Conservation (phyloP, 177 flowering plant species). For the Vitis hybrid region DNA sequence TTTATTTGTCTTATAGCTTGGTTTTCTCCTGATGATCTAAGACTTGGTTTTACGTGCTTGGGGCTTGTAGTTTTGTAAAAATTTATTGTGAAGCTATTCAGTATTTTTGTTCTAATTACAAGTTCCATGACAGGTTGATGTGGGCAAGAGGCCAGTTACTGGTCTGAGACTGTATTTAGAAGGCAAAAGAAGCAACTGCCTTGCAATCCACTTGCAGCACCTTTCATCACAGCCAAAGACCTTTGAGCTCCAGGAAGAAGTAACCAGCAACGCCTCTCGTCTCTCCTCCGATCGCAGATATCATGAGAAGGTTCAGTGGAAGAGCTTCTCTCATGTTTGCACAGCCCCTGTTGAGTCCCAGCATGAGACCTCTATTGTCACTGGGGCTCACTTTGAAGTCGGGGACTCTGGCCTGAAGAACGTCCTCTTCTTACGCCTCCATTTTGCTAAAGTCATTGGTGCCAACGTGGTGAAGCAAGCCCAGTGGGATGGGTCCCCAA, state of each 20-base stretch:
- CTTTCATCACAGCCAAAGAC: conserved; percentile 85
- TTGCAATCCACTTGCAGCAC: conserved; percentile 94
- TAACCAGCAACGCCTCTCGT: conserved; percentile 38
- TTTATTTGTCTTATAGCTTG: no score
- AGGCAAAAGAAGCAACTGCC: conserved; percentile 84
- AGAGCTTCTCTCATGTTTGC: conserved; percentile 91
- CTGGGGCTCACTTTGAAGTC: conserved; percentile 86
- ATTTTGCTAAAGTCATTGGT: conserved; percentile 67
- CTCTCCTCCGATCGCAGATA: conserved; percentile 58
- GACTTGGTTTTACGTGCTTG: no score
- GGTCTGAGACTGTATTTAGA: conserved; percentile 88
- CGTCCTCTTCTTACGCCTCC: conserved; percentile 74
- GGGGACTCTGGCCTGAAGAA: conserved; percentile 67
- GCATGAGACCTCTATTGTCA: conserved; percentile 76
- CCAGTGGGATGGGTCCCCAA: conserved; percentile 93
- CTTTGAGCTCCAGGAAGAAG: conserved; percentile 70
- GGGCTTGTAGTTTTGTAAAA: no score
- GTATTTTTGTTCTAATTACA: no score
- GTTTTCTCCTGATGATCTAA: no score
- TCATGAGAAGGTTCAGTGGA: conserved; percentile 89
- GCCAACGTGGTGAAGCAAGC: conserved; percentile 57
- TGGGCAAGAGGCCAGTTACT: conserved; percentile 90
- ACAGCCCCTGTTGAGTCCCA: conserved; percentile 94
- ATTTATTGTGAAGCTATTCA: no score
- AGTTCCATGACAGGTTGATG: conserved; percentile 70